Conservation (phyloP, 352 stramenopile genomes). For the Stramenopiles sp. region DNA sequence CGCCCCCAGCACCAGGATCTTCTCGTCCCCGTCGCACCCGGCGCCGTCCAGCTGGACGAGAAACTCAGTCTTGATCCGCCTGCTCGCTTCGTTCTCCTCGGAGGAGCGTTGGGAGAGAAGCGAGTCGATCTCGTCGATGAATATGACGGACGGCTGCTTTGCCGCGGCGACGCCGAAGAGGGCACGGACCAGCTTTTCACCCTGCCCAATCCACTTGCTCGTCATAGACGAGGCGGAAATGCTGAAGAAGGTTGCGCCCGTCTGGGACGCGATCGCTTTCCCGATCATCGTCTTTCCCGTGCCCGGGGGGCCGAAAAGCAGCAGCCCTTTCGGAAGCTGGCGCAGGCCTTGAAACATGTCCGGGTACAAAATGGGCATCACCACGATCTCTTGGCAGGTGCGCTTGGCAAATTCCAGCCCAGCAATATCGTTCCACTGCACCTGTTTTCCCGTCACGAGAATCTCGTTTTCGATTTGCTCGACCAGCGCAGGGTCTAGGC, state of each 20-base stretch:
- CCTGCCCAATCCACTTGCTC: slow-evolving; percentile 95
- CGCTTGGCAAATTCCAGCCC: slow-evolving; percentile 89
- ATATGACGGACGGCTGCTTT: slow-evolving; percentile 56
- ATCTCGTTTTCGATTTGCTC: slow-evolving; percentile 94
- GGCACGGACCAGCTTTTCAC: slow-evolving; percentile 77
- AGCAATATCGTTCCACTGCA: slow-evolving; percentile 94
- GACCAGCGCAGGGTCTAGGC: slow-evolving; percentile 78
- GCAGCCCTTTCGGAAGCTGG: slow-evolving; percentile 68
- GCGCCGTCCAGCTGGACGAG: slow-evolving; percentile 58
- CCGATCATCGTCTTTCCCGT: slow-evolving; percentile 95
- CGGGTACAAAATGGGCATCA: slow-evolving; percentile 89
- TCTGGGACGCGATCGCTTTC: slow-evolving; percentile 95
- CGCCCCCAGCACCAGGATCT: slow-evolving; percentile 58
- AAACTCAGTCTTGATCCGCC: slow-evolving; percentile 71
- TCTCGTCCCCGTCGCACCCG: slow-evolving; percentile 29
- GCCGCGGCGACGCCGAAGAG: slow-evolving; percentile 58
- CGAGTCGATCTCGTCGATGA: slow-evolving; percentile 66
- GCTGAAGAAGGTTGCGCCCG: slow-evolving; percentile 92
- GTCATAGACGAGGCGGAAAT: slow-evolving; percentile 95
- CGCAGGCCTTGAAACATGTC: slow-evolving; percentile 91
- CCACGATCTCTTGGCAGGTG: slow-evolving; percentile 91
- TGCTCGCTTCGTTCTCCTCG: slow-evolving; percentile 51
- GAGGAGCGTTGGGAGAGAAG: slow-evolving; percentile 46
- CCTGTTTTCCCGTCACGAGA: slow-evolving; percentile 63
- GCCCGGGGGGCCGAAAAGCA: slow-evolving; percentile 79